phyloP scores from a whole-genome alignment of 805 yeast species.

The Kluyveromyces lactis region DNA sequence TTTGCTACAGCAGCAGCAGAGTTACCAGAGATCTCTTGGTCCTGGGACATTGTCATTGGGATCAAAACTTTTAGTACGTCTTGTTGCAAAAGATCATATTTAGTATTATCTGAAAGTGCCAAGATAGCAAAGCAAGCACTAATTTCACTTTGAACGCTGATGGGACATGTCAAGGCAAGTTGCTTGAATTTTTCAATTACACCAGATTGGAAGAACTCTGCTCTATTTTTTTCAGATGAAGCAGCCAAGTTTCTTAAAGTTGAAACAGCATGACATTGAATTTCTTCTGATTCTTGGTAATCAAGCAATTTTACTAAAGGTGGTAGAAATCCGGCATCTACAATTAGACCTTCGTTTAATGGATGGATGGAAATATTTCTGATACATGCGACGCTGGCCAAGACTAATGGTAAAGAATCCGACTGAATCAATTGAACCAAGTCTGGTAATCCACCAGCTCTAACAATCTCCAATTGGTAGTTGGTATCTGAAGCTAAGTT shows the following conservation, averaged over 20 bases:
- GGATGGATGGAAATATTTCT: slow-evolving; percentile 97
- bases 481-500: slow-evolving; percentile 93
- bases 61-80: slow-evolving; percentile 82
- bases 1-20: slow-evolving; percentile 98
- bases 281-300: slow-evolving; percentile 85
- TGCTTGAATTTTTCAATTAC: slow-evolving; percentile 91
- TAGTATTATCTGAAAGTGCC: slow-evolving; percentile 92
- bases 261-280: slow-evolving; percentile 96
- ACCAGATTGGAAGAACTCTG: slow-evolving; percentile 87
- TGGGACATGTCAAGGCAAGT: slow-evolving; percentile 76
- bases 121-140: slow-evolving; percentile 95
- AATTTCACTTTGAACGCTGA: slow-evolving; percentile 90
- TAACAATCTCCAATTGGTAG: slow-evolving; percentile 90
- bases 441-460: slow-evolving; percentile 93
- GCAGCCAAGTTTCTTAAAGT: slow-evolving; percentile 95
- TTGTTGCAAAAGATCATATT: slow-evolving; percentile 71
- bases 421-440: slow-evolving; percentile 84
- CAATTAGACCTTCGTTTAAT: slow-evolving; percentile 86
- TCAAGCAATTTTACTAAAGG: slow-evolving; percentile 83
- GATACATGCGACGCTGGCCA: slow-evolving; percentile 97
- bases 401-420: slow-evolving; percentile 80
- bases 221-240: slow-evolving; percentile 83
- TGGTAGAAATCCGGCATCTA: slow-evolving; percentile 91
- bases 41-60: slow-evolving; percentile 80
- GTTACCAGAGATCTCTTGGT: slow-evolving; percentile 95